A percentile compares a stretch with the other conserved stretches of the same genome.
These are phyloP conservation scores for Rhodotorula babjevae DNA, from an alignment of 768 basidiomycete genomes.

Conservation along the genomic window DNA sequence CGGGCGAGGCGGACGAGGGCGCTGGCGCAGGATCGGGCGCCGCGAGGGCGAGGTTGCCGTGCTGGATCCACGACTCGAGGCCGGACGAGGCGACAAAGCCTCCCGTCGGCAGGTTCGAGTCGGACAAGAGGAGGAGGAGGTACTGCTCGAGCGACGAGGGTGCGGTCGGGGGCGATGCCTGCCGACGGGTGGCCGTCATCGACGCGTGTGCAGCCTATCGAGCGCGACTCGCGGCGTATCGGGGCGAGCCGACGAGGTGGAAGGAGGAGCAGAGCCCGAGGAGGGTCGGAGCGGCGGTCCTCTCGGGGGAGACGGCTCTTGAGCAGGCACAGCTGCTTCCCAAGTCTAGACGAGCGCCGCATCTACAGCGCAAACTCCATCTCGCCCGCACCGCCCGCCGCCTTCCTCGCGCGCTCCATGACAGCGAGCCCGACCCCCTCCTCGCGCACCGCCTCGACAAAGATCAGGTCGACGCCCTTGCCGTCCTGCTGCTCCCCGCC, in stretches of 20 bases:
- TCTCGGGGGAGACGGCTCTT: too few species aligned
- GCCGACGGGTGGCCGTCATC: too few species aligned
- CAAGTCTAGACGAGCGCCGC: background rate
- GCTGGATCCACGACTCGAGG: conserved; percentile 80
- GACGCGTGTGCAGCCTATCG: background rate
- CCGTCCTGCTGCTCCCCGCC: conserved; percentile 25
- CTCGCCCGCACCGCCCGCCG: conserved; percentile 57
- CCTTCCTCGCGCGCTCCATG: conserved; percentile 90
- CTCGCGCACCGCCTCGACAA: conserved; percentile 79
- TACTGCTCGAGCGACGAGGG: conserved; percentile 54
- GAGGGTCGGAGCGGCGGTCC: background rate
- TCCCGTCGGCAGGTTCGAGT: conserved; percentile 81
- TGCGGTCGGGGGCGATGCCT: background rate
- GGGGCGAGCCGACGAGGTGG: background rate
- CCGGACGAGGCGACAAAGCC: conserved; percentile 93
- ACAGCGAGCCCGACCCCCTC: conserved; percentile 80
- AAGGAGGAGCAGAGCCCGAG: background rate
- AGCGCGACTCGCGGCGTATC: too few species aligned
- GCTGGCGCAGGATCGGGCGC: background rate
- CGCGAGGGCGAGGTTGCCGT: conserved; percentile 59
- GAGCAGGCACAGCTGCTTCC: too few species aligned
- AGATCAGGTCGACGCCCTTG: conserved; percentile 69
- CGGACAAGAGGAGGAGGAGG: conserved; percentile 64
- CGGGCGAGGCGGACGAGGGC: background rate
- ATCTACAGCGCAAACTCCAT: background rate